Evolutionary conservation across 192 early-diverging fungal genomes (phyloP).

Genomic region (Backusella psychrophila): DNA sequence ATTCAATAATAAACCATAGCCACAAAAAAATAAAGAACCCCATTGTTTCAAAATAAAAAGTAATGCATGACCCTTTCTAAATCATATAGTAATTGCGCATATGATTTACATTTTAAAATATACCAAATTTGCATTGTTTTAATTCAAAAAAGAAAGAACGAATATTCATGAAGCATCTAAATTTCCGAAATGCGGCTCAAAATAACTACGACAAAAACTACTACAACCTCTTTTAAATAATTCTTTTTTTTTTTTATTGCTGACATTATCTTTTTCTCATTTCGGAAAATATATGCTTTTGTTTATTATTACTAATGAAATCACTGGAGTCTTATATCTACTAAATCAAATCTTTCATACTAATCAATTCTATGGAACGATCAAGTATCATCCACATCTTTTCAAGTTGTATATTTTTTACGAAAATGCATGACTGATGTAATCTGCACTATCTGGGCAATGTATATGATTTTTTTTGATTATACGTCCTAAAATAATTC

Average conservation of each 20-base stretch:
- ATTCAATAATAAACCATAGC: not conserved
- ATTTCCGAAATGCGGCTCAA: not conserved
- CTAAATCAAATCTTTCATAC: too few relatives aligned
- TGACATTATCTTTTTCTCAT: not conserved
- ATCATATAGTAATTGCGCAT: too few relatives aligned
- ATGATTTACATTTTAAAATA: not conserved
- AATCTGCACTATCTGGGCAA: not conserved
- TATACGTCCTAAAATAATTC: not conserved
- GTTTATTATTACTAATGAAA: not conserved
- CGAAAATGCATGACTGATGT: not conserved
- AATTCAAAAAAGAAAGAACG: too few relatives aligned
- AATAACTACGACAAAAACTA: not conserved
- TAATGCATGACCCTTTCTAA: too few relatives aligned
- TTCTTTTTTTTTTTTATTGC: too few relatives aligned
- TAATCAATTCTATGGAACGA: not conserved
- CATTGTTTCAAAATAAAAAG: too few relatives aligned
- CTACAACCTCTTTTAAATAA: too few relatives aligned
- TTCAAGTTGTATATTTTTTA: not conserved
- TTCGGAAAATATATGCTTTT: not conserved
- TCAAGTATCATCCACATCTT: not conserved
- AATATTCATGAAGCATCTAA: not conserved
- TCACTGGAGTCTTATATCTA: not conserved
- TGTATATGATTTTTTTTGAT: not conserved
- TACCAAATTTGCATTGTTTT: not conserved
- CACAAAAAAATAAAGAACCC: not conserved